phyloP scores from a whole-genome alignment of 306 rosid genomes.

The Acacia acuminata region DNA sequence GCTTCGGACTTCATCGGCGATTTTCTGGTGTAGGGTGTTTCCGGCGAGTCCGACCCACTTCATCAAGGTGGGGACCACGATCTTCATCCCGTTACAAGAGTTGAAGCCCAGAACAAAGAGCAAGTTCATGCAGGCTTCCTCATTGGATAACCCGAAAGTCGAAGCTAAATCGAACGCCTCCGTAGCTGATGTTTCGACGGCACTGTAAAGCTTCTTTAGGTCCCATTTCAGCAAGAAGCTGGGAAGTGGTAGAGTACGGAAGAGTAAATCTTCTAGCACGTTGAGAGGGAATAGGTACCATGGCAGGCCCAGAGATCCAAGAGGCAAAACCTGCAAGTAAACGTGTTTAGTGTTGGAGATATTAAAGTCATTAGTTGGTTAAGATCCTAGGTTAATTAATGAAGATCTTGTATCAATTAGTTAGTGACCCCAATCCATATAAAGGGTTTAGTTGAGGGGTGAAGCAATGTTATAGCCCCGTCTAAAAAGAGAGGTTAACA shows the following conservation, averaged over 20 bases:
- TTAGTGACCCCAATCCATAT: no score
- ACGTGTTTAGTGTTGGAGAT: background rate
- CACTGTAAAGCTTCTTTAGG: conserved; percentile 50
- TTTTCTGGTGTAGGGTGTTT: conserved; percentile 41
- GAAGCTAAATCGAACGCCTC: conserved; percentile 54
- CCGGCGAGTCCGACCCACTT: conserved; percentile 69
- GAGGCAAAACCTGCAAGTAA: background rate
- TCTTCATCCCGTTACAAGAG: conserved; percentile 62
- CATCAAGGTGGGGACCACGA: conserved; percentile 46
- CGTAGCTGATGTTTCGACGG: conserved; percentile 28
- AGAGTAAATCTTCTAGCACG: conserved; percentile 44
- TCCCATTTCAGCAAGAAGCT: conserved; percentile 39
- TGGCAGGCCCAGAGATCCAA: background rate
- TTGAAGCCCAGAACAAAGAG: conserved; percentile 63
- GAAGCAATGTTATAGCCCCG: no score
- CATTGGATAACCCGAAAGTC: conserved; percentile 41
- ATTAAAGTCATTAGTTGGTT: no score
- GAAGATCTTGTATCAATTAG: no score
- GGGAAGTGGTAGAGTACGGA: conserved; percentile 54
- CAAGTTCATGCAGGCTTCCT: conserved; percentile 70
- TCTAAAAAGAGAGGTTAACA: no score
- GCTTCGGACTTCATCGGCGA: conserved; percentile 50
- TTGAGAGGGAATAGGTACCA: conserved; percentile 24
- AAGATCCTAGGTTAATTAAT: no score
- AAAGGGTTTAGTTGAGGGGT: no score